Conservation (phyloP, 164 flowering plant genomes). For the Nelumbo lutea region DNA sequence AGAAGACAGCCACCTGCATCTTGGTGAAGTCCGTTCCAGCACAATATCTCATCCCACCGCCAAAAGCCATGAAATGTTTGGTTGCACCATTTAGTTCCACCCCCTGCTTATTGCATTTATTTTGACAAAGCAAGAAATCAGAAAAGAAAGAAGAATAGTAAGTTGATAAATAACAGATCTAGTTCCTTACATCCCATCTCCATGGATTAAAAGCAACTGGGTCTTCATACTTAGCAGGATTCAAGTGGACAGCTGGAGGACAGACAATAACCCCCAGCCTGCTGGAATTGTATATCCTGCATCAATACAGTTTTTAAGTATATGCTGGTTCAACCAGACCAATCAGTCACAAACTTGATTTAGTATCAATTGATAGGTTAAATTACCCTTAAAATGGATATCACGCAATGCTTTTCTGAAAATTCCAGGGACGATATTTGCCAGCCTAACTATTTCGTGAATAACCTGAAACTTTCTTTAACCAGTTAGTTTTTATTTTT, state of each 20-base stretch:
- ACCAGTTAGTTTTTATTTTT: too few relatives aligned
- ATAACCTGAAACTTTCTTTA: slow-evolving; percentile 26
- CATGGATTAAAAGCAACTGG: slow-evolving; percentile 79
- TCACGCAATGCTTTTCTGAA: slow-evolving; percentile 35
- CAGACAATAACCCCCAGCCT: slow-evolving; percentile 92
- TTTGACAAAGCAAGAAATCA: not conserved
- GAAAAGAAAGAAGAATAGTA: not conserved
- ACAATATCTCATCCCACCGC: slow-evolving; percentile 72
- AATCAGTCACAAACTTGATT: not conserved
- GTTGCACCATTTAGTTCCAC: slow-evolving; percentile 28
- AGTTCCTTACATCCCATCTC: slow-evolving; percentile 71
- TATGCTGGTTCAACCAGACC: not conserved
- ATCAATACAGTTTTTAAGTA: slow-evolving; percentile 8
- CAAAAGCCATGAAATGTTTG: slow-evolving; percentile 71
- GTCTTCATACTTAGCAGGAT: slow-evolving; percentile 63
- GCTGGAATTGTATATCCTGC: slow-evolving; percentile 88
- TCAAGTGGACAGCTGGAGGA: slow-evolving; percentile 92
- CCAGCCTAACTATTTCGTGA: slow-evolving; percentile 40
- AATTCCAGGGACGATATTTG: slow-evolving; percentile 35
- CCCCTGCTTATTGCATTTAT: slow-evolving; percentile 23
- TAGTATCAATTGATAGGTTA: not conserved
- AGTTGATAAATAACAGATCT: not conserved
- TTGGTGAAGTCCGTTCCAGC: slow-evolving; percentile 65
- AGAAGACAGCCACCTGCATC: slow-evolving; percentile 65
- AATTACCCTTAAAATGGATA: slow-evolving; percentile 29